These are phyloP conservation scores for Cyclotella distinguenda DNA, from an alignment of 108 stramenopile species.

Conservation along the genomic window DNA sequence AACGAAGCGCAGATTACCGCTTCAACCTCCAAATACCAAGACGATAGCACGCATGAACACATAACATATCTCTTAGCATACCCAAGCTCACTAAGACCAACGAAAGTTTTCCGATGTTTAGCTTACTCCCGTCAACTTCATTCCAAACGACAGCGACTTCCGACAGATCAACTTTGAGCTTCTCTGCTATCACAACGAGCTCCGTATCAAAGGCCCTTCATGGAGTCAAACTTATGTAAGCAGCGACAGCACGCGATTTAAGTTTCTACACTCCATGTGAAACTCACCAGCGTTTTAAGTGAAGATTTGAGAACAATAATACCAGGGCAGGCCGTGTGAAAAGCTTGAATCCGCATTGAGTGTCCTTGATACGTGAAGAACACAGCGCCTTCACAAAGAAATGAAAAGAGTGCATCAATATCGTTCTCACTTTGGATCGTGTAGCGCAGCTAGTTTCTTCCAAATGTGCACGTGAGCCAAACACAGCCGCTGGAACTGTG, in stretches of 20 bases:
- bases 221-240: background rate
- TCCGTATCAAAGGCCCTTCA: conserved; percentile 83
- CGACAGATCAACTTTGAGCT: conserved; percentile 37
- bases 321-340: conserved; percentile 54
- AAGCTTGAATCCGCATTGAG: conserved; percentile 87
- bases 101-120: conserved; percentile 59
- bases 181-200: conserved; percentile 60
- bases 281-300: conserved; percentile 63
- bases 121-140: conserved; percentile 82
- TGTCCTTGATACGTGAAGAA: conserved; percentile 64
- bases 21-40: conserved; percentile 70
- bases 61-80: conserved; percentile 88
- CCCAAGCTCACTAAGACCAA: conserved; percentile 59
- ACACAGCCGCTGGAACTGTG: conserved; percentile 36
- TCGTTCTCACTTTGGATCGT: conserved; percentile 63
- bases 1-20: background rate
- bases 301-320: conserved; percentile 59
- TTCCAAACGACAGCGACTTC: conserved; percentile 85
- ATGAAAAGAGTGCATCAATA: conserved; percentile 81
- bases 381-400: conserved; percentile 67
- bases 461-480: conserved; percentile 81
- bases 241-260: background rate
- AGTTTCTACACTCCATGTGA: background rate
- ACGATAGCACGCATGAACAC: conserved; percentile 75
- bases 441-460: conserved; percentile 46